Evolutionary conservation across 768 basidiomycete genomes (phyloP), one percentile per base, ranked within the genome.

Genomic region (Amanita molliuscula): DNA sequence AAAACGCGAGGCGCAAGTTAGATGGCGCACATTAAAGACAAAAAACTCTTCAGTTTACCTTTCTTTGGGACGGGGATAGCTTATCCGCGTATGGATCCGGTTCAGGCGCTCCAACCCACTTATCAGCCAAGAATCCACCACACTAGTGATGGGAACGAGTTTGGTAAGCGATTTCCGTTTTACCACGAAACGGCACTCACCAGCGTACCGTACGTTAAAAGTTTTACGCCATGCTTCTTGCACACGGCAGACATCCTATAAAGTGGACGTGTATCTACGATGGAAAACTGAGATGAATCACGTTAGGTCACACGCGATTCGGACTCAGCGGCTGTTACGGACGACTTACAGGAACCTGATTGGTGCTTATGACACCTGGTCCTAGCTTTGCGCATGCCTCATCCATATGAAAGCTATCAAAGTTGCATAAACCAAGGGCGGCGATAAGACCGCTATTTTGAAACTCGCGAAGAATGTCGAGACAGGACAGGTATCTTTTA

Each of bases 1-100:
- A 4, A 23, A 28, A 37, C 16, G 13, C 23, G 18, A 23, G 6
- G 10, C 36, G n/a, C 36, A 37, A 16, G 6, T 40, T 16, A 40
- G 34, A 35, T 23, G 13, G 8, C 18, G 29, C 11, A 18, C 25
- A 23, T 21, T 26, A 51, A 41, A 52, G 20, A 4, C 23, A n/a
- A 37, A 52, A 16, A 46, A 40, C 44, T 48, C 38, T 44, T 34
- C 34, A 38, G 8, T 67, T 58, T 58, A 78, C 88, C 76, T 91
- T 91, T 59, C 89, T 72, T 61, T 88, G 86, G 2, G 88, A 91
- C 4, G 89, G 88, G 0, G 85, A 89, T 57, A 90, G 67, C 52
- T 71, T 65, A 31, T 75, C 74, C 16, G 74, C 70, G 55, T 91
- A 91, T 9, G 73, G 67, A 68, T 88, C 83, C 1, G 88, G 88